Base-by-base conservation (phyloP, 768 basidiomycete species). In the Crassisporium funariophilum region DNA sequence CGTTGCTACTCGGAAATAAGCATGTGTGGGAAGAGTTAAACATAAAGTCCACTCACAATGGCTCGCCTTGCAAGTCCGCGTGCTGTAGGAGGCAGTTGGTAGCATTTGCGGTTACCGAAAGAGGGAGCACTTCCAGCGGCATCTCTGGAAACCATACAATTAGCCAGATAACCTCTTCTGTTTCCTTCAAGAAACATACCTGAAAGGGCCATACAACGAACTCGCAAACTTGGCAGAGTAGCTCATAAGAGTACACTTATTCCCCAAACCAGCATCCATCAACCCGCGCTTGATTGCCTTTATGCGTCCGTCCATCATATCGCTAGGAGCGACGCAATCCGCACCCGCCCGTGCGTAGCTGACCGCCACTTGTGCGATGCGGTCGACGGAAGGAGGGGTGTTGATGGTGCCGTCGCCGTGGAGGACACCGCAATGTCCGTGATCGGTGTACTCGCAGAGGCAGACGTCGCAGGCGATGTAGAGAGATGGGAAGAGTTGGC, bases 251-350 rank as follows among this genome's bases (percentile, higher is more conserved):
- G 88, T 87, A 65, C 90, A 93, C 60, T 81, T 81, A 69, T 98
- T 98, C 7, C 86, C 94, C 35, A 83, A 75, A 13, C 93, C 92
- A 34, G 78, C 78, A 49, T 91, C 86, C 49, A 98, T 91, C 45
- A 99, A 73, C 3, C 76, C 79, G 27, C 81, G 75, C 66, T 99
- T 99, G 69, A 99, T 98, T 11, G 83, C 83, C 52, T 81, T 83
- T 53, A 99, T 84, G 15, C 95, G 77, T 0, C 95, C 97, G 63
- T 99, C 97, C 94, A 98, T 98, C 97, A 99, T 99, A 67, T 98
- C 97, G 60, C 94, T 97, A 5, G 97, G 97, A 2, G 97, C 97
- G 47, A 99, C 95, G 60, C 93, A 93, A 66, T 98, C 92, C 1
- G 93, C 97, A n/a, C 97, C 97, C 0, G 97, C 97, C 44, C 77